phyloP scores from a whole-genome alignment of 1,284 basidiomycete genomes.

The Baeospora myosura region DNA sequence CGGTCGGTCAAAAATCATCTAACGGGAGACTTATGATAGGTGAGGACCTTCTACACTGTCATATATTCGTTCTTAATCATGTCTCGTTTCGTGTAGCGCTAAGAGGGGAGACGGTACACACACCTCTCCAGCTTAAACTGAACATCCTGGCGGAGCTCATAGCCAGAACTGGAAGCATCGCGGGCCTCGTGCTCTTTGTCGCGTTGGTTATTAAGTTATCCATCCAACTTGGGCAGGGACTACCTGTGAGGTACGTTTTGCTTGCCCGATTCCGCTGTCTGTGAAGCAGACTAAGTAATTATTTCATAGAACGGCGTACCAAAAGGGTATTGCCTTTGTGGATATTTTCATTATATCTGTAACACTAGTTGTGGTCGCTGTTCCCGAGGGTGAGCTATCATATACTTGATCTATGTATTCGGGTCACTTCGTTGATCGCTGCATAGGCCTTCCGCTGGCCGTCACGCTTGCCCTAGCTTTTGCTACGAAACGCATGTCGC shows the following conservation, averaged over 20 bases:
- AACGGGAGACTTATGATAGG: slow-evolving; percentile 96
- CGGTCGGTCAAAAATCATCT: slow-evolving; percentile 89
- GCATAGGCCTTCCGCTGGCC: slow-evolving; percentile 82
- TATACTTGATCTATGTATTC: slow-evolving; percentile 10
- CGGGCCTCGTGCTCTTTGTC: slow-evolving; percentile 78
- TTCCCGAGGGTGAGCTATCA: slow-evolving; percentile 75
- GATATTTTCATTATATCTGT: slow-evolving; percentile 93
- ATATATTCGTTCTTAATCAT: neutral
- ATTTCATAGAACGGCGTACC: slow-evolving; percentile 50
- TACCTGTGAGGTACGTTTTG: slow-evolving; percentile 38
- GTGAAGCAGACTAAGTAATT: slow-evolving; percentile 3
- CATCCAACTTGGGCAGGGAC: slow-evolving; percentile 65
- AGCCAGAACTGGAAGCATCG: slow-evolving; percentile 80
- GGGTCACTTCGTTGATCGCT: slow-evolving; percentile 2
- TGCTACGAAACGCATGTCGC: slow-evolving; percentile 95
- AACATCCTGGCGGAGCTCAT: slow-evolving; percentile 91
- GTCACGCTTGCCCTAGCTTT: slow-evolving; percentile 95
- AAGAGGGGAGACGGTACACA: slow-evolving; percentile 76
- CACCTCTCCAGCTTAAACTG: slow-evolving; percentile 91
- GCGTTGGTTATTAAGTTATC: slow-evolving; percentile 94
- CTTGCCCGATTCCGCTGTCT: neutral
- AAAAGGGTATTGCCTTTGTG: slow-evolving; percentile 90
- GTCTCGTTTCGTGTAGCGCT: slow-evolving; percentile 44
- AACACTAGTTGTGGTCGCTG: slow-evolving; percentile 92
- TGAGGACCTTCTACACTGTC: slow-evolving; percentile 27